Evolutionary conservation across 192 early-diverging fungal species (phyloP), one percentile per base, ranked within the genome.

Genomic region (Umbelopsis sp.): DNA sequence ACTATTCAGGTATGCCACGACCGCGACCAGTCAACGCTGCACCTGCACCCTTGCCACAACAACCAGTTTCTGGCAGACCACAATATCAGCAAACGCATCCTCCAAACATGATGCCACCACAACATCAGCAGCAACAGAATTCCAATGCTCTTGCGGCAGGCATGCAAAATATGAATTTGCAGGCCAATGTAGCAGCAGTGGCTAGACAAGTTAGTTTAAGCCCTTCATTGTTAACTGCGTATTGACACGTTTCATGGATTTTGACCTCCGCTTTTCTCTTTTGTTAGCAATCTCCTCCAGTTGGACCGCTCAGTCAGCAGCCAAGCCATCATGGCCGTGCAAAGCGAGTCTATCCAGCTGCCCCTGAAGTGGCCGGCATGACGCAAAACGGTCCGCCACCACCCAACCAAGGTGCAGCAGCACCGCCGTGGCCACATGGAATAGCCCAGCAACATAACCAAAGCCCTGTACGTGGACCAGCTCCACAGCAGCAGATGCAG

Each of bases 381-480:
- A 7, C 55, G 3, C 30, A 33, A 16, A 61, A 35, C n/a, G 64
- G 18, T 23, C 55, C 30, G 16, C 27, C 47, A 23, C 52, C 70
- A 16, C 25, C 65, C 13, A 35, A 51, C 46, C 66, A 64, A 67
- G 71, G 71, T 37, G 71, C 78, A 2, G 72, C 71, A 13, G 75
- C 78, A 2, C 80, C 82, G 6, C 80, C 82, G 44, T 71, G 75
- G 44, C 78, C 80, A 30, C 69, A 80, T 72, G 72, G 67, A 27
- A 75, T 80, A 25, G 70, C 75, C 52, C 58, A 50, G 51, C 79
- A 73, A 46, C 53, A 33, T 37, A 46, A 72, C 5, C 64, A 64
- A 27, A n/a, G 6, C 35, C 15, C 15, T 48, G 37, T 18, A 67
- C 45, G 66, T 4, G 37, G 15, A 18, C 20, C 35, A 46, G 49